These are phyloP conservation scores for Magnolia officinalis DNA, from an alignment of 164 flowering plant species.

Conservation along the genomic window DNA sequence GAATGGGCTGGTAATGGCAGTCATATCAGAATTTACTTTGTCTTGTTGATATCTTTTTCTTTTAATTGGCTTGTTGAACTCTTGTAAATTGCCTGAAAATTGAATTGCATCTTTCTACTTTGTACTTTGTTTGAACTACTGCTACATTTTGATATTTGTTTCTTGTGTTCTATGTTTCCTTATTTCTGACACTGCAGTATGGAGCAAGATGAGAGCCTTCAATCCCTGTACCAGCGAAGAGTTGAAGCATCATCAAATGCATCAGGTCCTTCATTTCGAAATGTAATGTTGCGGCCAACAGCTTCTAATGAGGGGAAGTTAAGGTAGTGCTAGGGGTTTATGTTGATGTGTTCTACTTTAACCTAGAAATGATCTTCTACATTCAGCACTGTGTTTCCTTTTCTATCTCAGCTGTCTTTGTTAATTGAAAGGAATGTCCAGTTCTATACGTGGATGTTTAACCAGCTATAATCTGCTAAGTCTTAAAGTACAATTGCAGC, in stretches of 20 bases:
- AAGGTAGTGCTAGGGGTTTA: conserved; percentile 38
- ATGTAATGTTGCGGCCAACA: conserved; percentile 53
- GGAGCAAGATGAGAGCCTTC: conserved; percentile 70
- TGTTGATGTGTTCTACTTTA: not conserved
- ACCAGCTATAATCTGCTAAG: not conserved
- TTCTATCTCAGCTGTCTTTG: not conserved
- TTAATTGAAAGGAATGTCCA: not conserved
- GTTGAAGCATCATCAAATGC: conserved; percentile 54
- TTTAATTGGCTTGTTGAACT: too few species aligned
- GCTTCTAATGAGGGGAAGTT: conserved; percentile 56
- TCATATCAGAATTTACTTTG: not conserved
- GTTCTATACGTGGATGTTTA: not conserved
- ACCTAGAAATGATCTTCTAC: not conserved
- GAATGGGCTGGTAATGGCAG: not conserved
- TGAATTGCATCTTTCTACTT: too few species aligned
- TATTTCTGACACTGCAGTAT: conserved; percentile 34
- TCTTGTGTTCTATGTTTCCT: not conserved
- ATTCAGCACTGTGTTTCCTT: not conserved
- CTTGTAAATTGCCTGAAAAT: too few species aligned
- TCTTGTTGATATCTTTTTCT: too few species aligned
- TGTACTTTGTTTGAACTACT: too few species aligned
- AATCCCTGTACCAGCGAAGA: conserved; percentile 45
- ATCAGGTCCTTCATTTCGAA: conserved; percentile 59
- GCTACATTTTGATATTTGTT: too few species aligned
- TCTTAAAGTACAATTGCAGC: not conserved